A percentile compares a stretch with the other conserved stretches of the same genome.
phyloP scores from a whole-genome alignment of 2,329 filamentous ascomycete genomes.

The Ilyonectria destructans region DNA sequence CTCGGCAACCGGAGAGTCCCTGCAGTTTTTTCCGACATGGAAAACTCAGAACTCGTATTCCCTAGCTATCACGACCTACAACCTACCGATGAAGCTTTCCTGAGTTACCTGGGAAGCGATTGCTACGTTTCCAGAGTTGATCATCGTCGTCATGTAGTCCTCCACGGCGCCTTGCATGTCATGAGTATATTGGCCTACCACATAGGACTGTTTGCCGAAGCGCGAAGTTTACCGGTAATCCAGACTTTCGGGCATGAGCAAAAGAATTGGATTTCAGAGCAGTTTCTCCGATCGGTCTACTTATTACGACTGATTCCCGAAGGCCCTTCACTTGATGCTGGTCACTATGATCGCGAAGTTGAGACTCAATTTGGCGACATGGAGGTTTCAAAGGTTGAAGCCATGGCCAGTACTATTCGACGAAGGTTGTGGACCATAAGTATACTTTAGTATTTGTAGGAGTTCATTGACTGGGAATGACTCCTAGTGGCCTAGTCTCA shows the following conservation, averaged over 20 bases:
- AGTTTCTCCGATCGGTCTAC: conserved; percentile 26
- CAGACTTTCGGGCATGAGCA: conserved; percentile 13
- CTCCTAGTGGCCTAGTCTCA: not conserved
- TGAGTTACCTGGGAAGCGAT: conserved; percentile 3
- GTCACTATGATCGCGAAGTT: not conserved
- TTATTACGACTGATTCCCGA: conserved; percentile 11
- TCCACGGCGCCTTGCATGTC: conserved; percentile 29
- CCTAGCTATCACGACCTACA: conserved; percentile 37
- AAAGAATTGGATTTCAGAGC: conserved; percentile 22
- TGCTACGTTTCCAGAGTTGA: conserved; percentile 27
- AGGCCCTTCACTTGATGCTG: not conserved
- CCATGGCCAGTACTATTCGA: not conserved
- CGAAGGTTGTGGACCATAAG: not conserved
- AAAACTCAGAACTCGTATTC: not conserved
- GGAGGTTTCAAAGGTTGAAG: conserved; percentile 7
- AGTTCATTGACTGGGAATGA: not conserved
- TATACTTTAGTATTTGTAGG: not conserved
- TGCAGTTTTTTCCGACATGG: conserved; percentile 1
- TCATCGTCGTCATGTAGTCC: conserved; percentile 28
- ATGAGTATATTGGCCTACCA: conserved; percentile 26
- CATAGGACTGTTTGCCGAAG: not conserved
- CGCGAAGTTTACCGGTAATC: not conserved
- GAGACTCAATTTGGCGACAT: conserved; percentile 1
- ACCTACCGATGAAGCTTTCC: not conserved
- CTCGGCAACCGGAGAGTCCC: conserved; percentile 27